Evolutionary conservation across 192 early-diverging fungal genomes (phyloP), one percentile per base, ranked within the genome.

Genomic region (Pilobolus umbonatus): DNA sequence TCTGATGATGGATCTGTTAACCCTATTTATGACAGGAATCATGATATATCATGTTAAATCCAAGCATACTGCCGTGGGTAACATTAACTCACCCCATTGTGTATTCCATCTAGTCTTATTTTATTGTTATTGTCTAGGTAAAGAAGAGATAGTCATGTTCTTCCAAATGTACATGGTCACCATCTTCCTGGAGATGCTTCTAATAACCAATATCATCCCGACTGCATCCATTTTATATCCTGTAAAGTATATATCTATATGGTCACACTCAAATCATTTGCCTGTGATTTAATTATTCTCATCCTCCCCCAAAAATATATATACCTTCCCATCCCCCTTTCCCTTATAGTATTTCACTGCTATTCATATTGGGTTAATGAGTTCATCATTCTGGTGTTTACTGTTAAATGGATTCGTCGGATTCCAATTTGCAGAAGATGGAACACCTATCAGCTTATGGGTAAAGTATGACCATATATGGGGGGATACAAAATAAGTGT

Each of bases 61-160:
- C 35, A 98, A 98, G 77, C 96, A 95, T 77, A 98, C 96, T n/a
- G 96, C 96, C 31, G 93, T 98, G 8, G 95, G 88, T 88, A 67
- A 68, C 26, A 17, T 53, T 28, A 9, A 28, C 9, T 26, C 17
- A 43, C 6, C 25, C 11, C 15, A 42, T 26, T 45, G 54, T 39
- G 36, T 39, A 24, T 35, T 42, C 54, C 45, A 36, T 48, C 32
- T n/a, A n/a, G n/a, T n/a, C n/a, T n/a, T n/a, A n/a, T n/a, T 31
- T 31, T 39, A 19, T 31, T 44, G 22, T 31, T 59, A 15, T 47
- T 44, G 43, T 34, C 17, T 83, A 67, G 91, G 94, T 29, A 92
- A 95, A 52, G 94, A 94, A 71, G 96, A 97, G 72, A 96, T 97
- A 68, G 88, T 94, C 54, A 85, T 96, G 85, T 94, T 97, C 74